Base-by-base conservation (phyloP, 2,329 filamentous ascomycete genomes). In the Pseudocercospora ulei region DNA sequence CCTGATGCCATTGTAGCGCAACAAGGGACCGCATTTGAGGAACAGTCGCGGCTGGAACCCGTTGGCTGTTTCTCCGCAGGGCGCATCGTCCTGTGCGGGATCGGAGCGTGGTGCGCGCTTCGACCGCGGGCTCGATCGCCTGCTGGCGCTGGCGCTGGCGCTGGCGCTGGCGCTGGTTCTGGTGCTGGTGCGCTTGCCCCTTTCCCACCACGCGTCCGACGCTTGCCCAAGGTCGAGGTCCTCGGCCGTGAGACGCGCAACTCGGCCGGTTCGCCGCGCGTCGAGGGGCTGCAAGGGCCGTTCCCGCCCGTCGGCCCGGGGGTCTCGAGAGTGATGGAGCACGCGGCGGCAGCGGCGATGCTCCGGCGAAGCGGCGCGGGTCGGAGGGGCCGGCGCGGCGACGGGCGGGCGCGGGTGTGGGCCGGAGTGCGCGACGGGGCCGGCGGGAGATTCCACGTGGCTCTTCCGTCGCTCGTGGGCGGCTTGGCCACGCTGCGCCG, bases 1-100 rank as follows among this genome's bases (percentile, higher is more conserved):
- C 25, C 80, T 76, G 26, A 94, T 76, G 12, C 92, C 90, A 39
- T 81, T 88, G 59, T 93, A 98, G 43, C 90, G 78, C 47, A 98
- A 66, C 13, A 98, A 66, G 4, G 90, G 90, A 0, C 90, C 90
- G 55, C 88, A 94, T 61, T 86, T 87, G 38, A 98, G 68, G 57
- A 83, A 87, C 23, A 98, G 63, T 2, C 76, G 72, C 13, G 90
- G 90, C 51, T 82, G 82, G 62, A 96, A 98, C 42, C 73, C 72
- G 66, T 72, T 71, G 46, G 73, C 70, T 23, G 65, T 68, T 39
- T 81, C 75, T 49, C 82, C 77, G 46, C 79, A 82, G 0, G 74
- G 70, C 47, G 77, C 76, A 0, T 73, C 74, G 50, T 68, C 73
- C 37, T 69, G 65, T n/a, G 65, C 67, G 20, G 69, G 64, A 2